Base-by-base conservation (phyloP, 2,329 filamentous ascomycete genomes). In the Westerdykella sp. region DNA sequence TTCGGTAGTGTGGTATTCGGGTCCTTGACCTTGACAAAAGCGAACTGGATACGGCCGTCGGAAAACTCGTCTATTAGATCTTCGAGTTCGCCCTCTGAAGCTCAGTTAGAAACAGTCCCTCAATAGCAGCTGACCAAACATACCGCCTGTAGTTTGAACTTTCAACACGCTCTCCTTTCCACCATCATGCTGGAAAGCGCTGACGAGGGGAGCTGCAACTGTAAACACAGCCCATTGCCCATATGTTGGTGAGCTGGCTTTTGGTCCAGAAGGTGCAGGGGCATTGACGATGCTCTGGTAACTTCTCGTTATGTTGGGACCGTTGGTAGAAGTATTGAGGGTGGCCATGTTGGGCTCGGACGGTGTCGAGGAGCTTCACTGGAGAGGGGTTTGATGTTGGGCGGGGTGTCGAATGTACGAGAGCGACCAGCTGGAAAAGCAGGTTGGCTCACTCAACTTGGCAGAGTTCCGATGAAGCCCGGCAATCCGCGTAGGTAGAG, bases 41-140 rank as follows among this genome's bases (percentile, higher is more conserved):
- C 93, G 70, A 96, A 98, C 70, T 98, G 93, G 55, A 98, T 85
- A 59, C 89, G 85, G 42, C 93, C 93, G 68, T 98, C 93, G 54
- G 84, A 97, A 70, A 98, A 95, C 52, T 98, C 93, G 55, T 98
- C 93, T 56, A 95, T 80, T 46, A 98, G 76, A 53, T 96, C 89
- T 44, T 81, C 74, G 49, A 98, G 75, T 69, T 98, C 91, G 50
- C 93, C 93, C 72, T 96, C 90, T 93, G 62, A 34, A 40, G 34
- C 30, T 21, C 31, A 46, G 40, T 65, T 48, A 69, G 62, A 51
- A 21, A 41, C n/a, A 9, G 32, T 43, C 35, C 18, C 14, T 18
- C 39, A 25, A 38, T 43, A 37, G 18, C 22, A 42, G n/a, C n/a
- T 22, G 14, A 16, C 34, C 40, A 6, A 14, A 59, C 61, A 69